phyloP scores from a whole-genome alignment of 768 basidiomycete genomes.

The Hygrophorus russula region DNA sequence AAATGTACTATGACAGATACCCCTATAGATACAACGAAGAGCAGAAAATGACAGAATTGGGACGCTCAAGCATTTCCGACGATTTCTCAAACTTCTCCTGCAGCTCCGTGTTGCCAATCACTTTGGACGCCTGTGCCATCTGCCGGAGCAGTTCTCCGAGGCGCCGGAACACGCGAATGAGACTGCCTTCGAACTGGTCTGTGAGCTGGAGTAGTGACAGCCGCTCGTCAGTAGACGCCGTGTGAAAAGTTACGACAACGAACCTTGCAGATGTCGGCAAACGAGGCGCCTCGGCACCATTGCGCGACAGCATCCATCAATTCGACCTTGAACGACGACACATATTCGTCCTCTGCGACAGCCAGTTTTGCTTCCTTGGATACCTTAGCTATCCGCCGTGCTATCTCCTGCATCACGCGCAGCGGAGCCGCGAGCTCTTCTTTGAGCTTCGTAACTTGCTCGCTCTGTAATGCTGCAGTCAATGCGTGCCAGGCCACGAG shows the following conservation, averaged over 20 bases:
- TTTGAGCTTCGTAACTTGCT: slow-evolving; percentile 74
- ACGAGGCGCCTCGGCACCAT: slow-evolving; percentile 98
- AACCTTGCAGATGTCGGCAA: slow-evolving; percentile 94
- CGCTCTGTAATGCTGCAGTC: slow-evolving; percentile 42
- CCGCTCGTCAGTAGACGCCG: background rate
- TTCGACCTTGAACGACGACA: slow-evolving; percentile 94
- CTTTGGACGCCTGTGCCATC: slow-evolving; percentile 92
- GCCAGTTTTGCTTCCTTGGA: slow-evolving; percentile 88
- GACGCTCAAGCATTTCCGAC: slow-evolving; percentile 87
- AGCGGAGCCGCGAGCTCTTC: slow-evolving; percentile 91
- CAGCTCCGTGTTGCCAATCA: slow-evolving; percentile 90
- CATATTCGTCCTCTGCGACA: slow-evolving; percentile 89
- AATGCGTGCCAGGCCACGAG: background rate
- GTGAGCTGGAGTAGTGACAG: slow-evolving; percentile 52
- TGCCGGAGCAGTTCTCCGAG: slow-evolving; percentile 91
- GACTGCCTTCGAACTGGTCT: slow-evolving; percentile 92
- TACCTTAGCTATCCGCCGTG: slow-evolving; percentile 92
- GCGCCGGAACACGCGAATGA: slow-evolving; percentile 93
- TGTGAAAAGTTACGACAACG: slow-evolving; percentile 8
- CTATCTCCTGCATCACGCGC: slow-evolving; percentile 92
- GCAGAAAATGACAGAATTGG: slow-evolving; percentile 89
- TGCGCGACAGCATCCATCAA: slow-evolving; percentile 96
- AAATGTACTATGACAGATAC: too few species aligned
- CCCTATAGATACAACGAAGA: slow-evolving; percentile 75
- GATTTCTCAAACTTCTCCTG: slow-evolving; percentile 90